Evolutionary conservation across 2,329 filamentous ascomycete species (phyloP), one percentile per base, ranked within the genome.

Genomic region (Alternaria viburni): DNA sequence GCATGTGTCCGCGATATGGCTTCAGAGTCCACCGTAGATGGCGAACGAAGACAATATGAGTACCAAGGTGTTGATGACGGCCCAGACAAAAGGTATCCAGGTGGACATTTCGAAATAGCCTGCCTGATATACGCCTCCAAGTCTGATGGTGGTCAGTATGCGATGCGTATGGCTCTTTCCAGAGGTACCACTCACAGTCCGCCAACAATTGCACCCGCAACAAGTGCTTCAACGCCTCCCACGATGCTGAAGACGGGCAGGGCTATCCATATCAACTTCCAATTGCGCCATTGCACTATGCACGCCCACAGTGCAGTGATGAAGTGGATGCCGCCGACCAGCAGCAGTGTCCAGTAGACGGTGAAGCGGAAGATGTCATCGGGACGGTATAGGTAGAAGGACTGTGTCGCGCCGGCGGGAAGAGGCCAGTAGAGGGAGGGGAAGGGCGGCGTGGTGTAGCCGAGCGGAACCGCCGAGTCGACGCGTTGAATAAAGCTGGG

Each of bases 61-160:
- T 28, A 96, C 86, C 50, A 97, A 79, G 10, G 95, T 89, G 77
- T 93, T 97, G 78, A 95, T 91, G 75, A 92, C 86, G 1, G 89
- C 92, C 94, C 94, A 97, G 21, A 94, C 87, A 74, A 96, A 91
- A 0, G 94, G 94, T 55, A 97, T 92, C 93, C 93, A 97, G 0
- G 94, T 97, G 49, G 93, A 95, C 93, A 97, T 96, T 73, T 89
- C 86, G 77, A 95, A 97, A 80, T 91, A 93, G 46, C 93, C 94
- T 3, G 91, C 87, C 70, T 89, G 87, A 76, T 97, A 97, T 36
- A 95, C 88, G 9, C 90, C 92, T 12, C 92, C 93, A 19, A 96
- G 83, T 52, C 92, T 94, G 57, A 47, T 4, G 3, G 17, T 6
- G 19, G 57, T 69, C 56, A 69, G 66, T 55, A 50, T 23, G 12